phyloP scores from a whole-genome alignment of 2,329 filamentous ascomycete species.

The Colletotrichum sp. region DNA sequence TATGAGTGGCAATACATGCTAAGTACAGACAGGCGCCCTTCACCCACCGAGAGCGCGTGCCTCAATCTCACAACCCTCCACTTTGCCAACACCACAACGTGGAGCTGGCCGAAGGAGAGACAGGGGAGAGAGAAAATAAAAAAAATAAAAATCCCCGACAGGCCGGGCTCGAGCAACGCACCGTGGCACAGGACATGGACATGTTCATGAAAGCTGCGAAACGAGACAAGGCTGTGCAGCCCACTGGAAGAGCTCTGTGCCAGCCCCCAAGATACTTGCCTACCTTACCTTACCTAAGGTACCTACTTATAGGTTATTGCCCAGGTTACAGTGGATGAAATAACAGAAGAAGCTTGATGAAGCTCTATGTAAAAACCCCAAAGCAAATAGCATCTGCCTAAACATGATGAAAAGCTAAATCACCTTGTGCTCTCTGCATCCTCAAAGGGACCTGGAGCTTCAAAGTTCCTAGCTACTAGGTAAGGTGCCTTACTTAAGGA shows the following conservation, averaged over 20 bases:
- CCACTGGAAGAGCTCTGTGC: not conserved
- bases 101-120: not conserved
- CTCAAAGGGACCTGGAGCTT: not conserved
- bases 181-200: not conserved
- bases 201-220: not conserved
- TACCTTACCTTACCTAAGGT: not conserved
- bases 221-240: not conserved
- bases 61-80: not conserved
- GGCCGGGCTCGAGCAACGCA: slow-evolving; percentile 5
- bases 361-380: not conserved
- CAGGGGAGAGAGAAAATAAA: slow-evolving; percentile 1
- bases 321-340: not conserved
- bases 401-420: no score
- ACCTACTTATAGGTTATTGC: not conserved
- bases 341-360: not conserved
- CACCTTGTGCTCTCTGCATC: not conserved
- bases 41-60: not conserved
- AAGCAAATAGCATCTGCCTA: not conserved
- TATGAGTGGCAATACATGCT: not conserved
- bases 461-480: not conserved
- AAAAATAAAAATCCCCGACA: slow-evolving; percentile 16
- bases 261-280: not conserved
- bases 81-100: not conserved
- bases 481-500: no score
- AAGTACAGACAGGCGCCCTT: not conserved